A percentile compares a stretch with the other conserved stretches of the same genome.
Conservation (phyloP, 2,329 filamentous ascomycete species). For the Colletotrichum caudatum region DNA sequence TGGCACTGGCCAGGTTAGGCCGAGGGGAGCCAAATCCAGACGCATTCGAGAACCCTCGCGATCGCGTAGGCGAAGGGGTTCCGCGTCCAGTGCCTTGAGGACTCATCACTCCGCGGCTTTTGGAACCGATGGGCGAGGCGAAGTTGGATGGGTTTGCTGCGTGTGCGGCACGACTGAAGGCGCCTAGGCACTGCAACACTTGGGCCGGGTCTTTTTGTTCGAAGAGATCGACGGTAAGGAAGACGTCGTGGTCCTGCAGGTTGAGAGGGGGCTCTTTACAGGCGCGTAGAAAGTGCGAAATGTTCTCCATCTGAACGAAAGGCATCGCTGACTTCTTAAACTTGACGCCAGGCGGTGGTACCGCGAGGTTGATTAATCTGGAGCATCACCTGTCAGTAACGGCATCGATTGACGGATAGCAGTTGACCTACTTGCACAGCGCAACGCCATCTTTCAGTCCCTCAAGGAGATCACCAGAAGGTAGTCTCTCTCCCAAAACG, state of each 20-base stretch:
- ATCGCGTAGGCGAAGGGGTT: conserved; percentile 60
- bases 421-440: conserved; percentile 81
- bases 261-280: conserved; percentile 88
- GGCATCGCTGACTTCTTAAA: conserved; percentile 96
- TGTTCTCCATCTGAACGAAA: conserved; percentile 99
- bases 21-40: conserved; percentile 59
- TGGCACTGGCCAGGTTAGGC: conserved; percentile 57
- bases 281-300: conserved; percentile 92
- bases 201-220: conserved; percentile 96
- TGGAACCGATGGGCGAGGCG: conserved; percentile 80
- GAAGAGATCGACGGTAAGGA: conserved; percentile 96
- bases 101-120: conserved; percentile 68
- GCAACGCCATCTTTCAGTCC: conserved; percentile 90
- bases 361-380: conserved; percentile 84
- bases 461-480: conserved; percentile 82
- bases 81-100: conserved; percentile 72
- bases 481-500: conserved; percentile 78
- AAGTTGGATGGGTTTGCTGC: conserved; percentile 79
- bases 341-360: conserved; percentile 82
- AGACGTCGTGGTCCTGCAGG: conserved; percentile 93
- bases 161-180: conserved; percentile 91
- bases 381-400: conserved; percentile 43
- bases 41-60: conserved; percentile 65
- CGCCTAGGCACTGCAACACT: conserved; percentile 90
- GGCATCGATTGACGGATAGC: conserved; percentile 7